These are phyloP conservation scores for Phytophthora cactorum DNA, from an alignment of 352 stramenopile genomes.

Conservation along the genomic window DNA sequence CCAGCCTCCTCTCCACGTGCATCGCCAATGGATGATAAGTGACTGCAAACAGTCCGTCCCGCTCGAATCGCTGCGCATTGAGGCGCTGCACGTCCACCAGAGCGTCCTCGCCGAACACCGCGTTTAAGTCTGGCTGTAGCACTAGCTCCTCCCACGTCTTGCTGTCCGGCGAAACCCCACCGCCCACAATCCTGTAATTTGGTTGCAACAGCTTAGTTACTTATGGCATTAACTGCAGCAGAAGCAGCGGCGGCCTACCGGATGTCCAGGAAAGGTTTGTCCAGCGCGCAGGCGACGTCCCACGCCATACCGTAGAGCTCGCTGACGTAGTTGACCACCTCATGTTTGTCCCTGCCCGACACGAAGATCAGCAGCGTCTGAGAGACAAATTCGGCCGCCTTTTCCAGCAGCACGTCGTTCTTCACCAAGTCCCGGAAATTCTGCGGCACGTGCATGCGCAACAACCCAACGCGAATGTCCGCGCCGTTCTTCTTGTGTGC, in stretches of 20 bases:
- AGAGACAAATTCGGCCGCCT: slow-evolving; percentile 50
- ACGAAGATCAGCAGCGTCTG: slow-evolving; percentile 71
- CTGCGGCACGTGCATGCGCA: slow-evolving; percentile 61
- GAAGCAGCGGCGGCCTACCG: slow-evolving; percentile 29
- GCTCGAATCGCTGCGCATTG: slow-evolving; percentile 68
- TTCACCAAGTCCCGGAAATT: slow-evolving; percentile 71
- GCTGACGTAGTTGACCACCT: slow-evolving; percentile 79
- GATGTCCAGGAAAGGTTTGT: slow-evolving; percentile 72
- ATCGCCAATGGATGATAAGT: slow-evolving; percentile 71
- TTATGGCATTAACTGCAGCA: neutral
- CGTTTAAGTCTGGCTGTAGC: slow-evolving; percentile 66
- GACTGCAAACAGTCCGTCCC: slow-evolving; percentile 59
- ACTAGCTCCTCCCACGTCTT: slow-evolving; percentile 72
- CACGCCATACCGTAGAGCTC: slow-evolving; percentile 79
- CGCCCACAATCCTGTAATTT: slow-evolving; percentile 49
- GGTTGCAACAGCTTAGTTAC: neutral
- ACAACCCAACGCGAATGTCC: slow-evolving; percentile 51
- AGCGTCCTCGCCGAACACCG: slow-evolving; percentile 69
- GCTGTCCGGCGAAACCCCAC: slow-evolving; percentile 26
- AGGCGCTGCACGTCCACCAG: slow-evolving; percentile 68
- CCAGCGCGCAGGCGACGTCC: slow-evolving; percentile 63
- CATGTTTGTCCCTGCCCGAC: slow-evolving; percentile 55
- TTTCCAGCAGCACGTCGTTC: slow-evolving; percentile 82
- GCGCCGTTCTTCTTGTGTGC: slow-evolving; percentile 1
- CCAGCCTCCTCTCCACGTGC: slow-evolving; percentile 54